These are phyloP conservation scores for Pseudocercospora crystallina DNA, from an alignment of 2,329 filamentous ascomycete genomes.

Conservation along the genomic window DNA sequence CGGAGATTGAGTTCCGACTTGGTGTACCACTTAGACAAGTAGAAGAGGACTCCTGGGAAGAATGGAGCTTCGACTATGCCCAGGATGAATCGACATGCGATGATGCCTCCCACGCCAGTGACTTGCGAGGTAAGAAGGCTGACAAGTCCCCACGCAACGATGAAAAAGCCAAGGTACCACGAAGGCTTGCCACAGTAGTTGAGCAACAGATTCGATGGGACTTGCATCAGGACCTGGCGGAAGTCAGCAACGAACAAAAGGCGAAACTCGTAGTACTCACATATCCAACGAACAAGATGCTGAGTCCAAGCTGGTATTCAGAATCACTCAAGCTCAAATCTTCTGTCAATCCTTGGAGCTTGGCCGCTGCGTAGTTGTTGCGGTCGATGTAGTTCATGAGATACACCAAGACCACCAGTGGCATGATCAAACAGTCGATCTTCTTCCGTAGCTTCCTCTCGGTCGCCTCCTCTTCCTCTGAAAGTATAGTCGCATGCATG, in stretches of 20 bases:
- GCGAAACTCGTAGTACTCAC: constrained; percentile 36
- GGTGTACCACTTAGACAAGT: constrained; percentile 67
- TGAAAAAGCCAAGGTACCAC: constrained; percentile 67
- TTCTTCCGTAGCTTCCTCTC: constrained; percentile 66
- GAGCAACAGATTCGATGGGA: constrained; percentile 71
- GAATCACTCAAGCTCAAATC: constrained; percentile 58
- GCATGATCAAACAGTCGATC: constrained; percentile 68
- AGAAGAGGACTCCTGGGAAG: constrained; percentile 53
- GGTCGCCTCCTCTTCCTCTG: constrained; percentile 32
- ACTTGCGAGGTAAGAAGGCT: constrained; percentile 48
- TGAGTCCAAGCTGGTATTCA: constrained; percentile 61
- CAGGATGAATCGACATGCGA: constrained; percentile 57
- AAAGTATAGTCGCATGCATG: constrained; percentile 28
- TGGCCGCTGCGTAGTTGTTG: constrained; percentile 65
- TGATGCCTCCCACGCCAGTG: constrained; percentile 27
- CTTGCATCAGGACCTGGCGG: constrained; percentile 36
- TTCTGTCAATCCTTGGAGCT: constrained; percentile 62
- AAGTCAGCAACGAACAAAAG: constrained; percentile 1
- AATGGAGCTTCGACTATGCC: constrained; percentile 61
- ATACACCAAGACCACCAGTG: constrained; percentile 67
- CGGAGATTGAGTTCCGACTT: constrained; percentile 66
- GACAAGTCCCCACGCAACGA: constrained; percentile 73
- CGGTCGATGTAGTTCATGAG: constrained; percentile 38
- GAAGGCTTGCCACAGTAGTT: constrained; percentile 64
- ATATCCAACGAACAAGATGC: constrained; percentile 62